Percentiles rank a stretch among this genome's conserved stretches.
Conservation (phyloP, 1,284 basidiomycete species). For the Cutaneotrichosporon daszewskae region DNA sequence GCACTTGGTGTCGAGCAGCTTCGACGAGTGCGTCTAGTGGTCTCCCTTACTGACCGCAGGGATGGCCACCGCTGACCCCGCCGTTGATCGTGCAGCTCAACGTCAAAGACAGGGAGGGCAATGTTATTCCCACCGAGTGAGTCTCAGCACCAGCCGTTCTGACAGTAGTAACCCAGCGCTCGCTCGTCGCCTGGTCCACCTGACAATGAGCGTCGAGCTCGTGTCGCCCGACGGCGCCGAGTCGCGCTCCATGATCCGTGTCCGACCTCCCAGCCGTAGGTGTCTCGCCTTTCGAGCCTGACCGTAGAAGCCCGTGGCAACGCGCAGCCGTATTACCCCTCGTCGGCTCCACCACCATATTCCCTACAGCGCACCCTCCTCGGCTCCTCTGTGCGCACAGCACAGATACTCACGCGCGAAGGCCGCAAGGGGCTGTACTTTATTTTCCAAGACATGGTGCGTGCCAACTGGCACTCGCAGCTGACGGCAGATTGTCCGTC, state of each 20-base stretch:
- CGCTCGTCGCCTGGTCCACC: slow-evolving; percentile 14
- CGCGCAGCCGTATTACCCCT: slow-evolving; percentile 17
- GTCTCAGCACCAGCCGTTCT: neutral
- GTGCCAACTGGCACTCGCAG: neutral
- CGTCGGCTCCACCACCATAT: slow-evolving; percentile 15
- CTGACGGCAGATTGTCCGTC: slow-evolving; percentile 13
- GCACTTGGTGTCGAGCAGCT: slow-evolving; percentile 15
- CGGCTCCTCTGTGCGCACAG: slow-evolving; percentile 14
- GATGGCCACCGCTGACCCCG: slow-evolving; percentile 18
- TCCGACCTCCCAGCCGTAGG: slow-evolving; percentile 18
- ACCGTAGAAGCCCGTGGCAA: slow-evolving; percentile 11
- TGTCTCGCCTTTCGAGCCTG: neutral
- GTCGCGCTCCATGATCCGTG: slow-evolving; percentile 16
- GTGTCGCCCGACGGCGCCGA: slow-evolving; percentile 11
- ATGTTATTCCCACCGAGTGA: slow-evolving; percentile 14
- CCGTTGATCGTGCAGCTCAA: slow-evolving; percentile 16
- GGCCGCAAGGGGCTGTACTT: slow-evolving; percentile 15
- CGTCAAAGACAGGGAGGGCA: slow-evolving; percentile 13
- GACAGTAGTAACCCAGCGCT: slow-evolving; percentile 14
- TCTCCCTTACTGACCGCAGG: neutral
- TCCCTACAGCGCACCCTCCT: slow-evolving; percentile 17
- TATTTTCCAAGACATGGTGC: slow-evolving; percentile 20
- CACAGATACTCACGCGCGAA: slow-evolving; percentile 13
- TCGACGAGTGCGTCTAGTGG: slow-evolving; percentile 11
- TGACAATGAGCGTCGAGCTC: slow-evolving; percentile 19